Conservation (phyloP, 2,329 filamentous ascomycete species). For the Plectosphaerella sp. region DNA sequence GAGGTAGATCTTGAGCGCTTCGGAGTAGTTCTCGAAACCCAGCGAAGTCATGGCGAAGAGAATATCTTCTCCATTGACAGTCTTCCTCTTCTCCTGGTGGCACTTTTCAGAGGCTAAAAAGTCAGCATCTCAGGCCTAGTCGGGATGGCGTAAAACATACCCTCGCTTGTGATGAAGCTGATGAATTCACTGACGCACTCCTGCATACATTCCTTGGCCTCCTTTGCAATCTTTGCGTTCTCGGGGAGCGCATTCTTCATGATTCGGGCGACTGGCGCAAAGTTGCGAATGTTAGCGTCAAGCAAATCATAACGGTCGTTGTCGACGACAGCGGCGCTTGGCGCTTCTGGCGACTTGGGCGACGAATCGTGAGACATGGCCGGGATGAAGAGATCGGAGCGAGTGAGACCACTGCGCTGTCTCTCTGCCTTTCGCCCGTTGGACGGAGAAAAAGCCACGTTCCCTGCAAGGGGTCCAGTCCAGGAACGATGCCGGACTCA, state of each 20-base stretch:
- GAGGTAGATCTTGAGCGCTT: conserved; percentile 96
- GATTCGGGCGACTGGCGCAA: conserved; percentile 93
- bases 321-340: conserved; percentile 41
- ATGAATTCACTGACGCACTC: conserved; percentile 99
- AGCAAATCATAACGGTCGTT: conserved; percentile 43
- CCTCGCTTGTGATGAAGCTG: conserved; percentile 98
- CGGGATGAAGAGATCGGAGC: conserved; percentile 14
- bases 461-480: not conserved
- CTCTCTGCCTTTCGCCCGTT: not conserved
- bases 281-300: conserved; percentile 93
- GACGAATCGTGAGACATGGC: conserved; percentile 59
- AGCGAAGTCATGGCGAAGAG: conserved; percentile 98
- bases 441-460: not conserved
- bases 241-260: conserved; percentile 98
- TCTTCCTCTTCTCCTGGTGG: conserved; percentile 98
- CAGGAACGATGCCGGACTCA: no score
- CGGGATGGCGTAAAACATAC: conserved; percentile 46
- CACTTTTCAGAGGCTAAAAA: conserved; percentile 91
- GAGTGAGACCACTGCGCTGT: not conserved
- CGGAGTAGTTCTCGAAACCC: conserved; percentile 97
- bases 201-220: conserved; percentile 99
- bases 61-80: conserved; percentile 97
- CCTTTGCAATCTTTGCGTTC: conserved; percentile 98
- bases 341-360: conserved; percentile 44
- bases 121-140: conserved; percentile 12